Percentiles rank a stretch among this genome's conserved stretches.
phyloP scores from a whole-genome alignment of 148 eudicot species.

The Gaultheria prostrata region DNA sequence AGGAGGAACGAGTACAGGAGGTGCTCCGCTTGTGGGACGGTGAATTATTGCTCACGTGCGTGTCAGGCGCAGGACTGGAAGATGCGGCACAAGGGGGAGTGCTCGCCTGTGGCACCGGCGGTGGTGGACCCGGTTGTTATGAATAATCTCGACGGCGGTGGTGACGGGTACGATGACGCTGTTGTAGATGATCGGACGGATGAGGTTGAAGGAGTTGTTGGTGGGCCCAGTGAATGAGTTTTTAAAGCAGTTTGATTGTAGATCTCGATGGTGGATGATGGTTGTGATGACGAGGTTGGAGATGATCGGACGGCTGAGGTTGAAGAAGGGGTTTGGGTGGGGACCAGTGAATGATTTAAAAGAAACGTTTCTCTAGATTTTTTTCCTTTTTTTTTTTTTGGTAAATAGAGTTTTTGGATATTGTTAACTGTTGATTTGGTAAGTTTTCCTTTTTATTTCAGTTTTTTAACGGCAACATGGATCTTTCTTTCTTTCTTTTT shows the following conservation, averaged over 20 bases:
- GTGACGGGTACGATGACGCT: conserved; percentile 10
- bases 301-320: conserved; percentile 17
- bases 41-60: conserved; percentile 69
- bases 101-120: conserved; percentile 32
- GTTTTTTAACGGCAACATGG: too few relatives aligned
- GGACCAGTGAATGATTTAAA: conserved; percentile 11
- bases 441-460: too few relatives aligned
- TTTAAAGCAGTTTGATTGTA: neutral
- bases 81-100: conserved; percentile 55
- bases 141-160: conserved; percentile 20
- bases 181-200: conserved; percentile 18
- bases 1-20: conserved; percentile 56
- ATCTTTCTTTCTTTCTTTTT: too few relatives aligned
- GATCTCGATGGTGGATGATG: conserved; percentile 21
- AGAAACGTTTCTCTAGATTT: neutral
- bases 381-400: neutral
- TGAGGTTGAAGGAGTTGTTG: conserved; percentile 5
- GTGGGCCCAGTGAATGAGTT: conserved; percentile 13
- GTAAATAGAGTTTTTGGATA: too few relatives aligned
- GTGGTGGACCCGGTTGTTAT: conserved; percentile 19
- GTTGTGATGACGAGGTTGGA: conserved; percentile 7
- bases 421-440: too few relatives aligned
- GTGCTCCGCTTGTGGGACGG: conserved; percentile 65
- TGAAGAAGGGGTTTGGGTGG: neutral
- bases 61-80: conserved; percentile 82